Base-by-base conservation (phyloP, 2,329 filamentous ascomycete genomes). In the Plectosphaerella sp. region DNA sequence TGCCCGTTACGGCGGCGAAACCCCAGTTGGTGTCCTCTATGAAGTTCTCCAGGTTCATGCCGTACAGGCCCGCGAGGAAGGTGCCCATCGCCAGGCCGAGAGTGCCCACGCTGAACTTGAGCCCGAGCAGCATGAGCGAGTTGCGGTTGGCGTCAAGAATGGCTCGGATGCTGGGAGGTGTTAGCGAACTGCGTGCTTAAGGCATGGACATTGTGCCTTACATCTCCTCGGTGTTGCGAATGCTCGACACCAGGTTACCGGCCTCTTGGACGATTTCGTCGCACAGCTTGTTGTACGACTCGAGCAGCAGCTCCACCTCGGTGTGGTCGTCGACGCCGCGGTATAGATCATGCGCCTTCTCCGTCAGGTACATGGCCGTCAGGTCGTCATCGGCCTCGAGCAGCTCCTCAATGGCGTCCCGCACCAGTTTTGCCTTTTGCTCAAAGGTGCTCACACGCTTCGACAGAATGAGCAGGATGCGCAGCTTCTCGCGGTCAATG, bases 11-110 rank as follows among this genome's bases (percentile, higher is more conserved):
- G 50, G 82, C 82, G 46, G 79, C 79, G 67, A 99, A 97, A 11
- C 93, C 94, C 69, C 90, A 82, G 69, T 90, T 83, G 2, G 89
- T 92, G 67, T 97, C 93, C 74, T 99, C 94, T 62, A 97, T 91
- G 70, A 97, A 97, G 72, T 97, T 97, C 67, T 97, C 95, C 58
- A 99, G 76, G 74, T 99, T 99, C 92, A 97, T 97, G 61, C 94
- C 94, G 78, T 97, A 99, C n/a, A 99, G 84, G n/a, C 92, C 92
- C 9, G 94, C 95, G 62, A 97, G 81, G 66, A 97, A 95, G 48
- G 94, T 97, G 51, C 94, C 94, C 66, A 92, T 91, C 51, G 91
- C 93, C 47, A 97, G 84, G n/a, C 92, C 91, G 5, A 99, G 82
- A 1, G 94, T 97, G 52, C 91, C 90, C 54, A 99, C 92, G 65